Conservation (phyloP, 768 basidiomycete genomes). For the Collybia mongolica region DNA sequence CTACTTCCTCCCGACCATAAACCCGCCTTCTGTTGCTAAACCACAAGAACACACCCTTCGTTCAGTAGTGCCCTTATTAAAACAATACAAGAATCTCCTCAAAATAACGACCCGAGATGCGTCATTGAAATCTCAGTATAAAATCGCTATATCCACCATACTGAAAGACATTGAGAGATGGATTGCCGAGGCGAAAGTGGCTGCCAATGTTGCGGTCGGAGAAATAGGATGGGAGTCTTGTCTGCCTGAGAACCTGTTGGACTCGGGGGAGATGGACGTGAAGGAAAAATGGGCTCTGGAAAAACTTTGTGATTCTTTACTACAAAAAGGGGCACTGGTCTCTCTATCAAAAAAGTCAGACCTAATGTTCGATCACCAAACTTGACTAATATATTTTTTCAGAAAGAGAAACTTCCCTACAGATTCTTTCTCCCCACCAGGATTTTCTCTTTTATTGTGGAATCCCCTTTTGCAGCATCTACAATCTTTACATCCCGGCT, state of each 20-base stretch:
- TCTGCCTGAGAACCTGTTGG: constrained; percentile 18
- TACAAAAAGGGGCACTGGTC: constrained; percentile 74
- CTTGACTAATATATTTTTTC: constrained; percentile 27
- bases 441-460: constrained; percentile 62
- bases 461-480: constrained; percentile 60
- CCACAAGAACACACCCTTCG: constrained; percentile 39
- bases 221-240: constrained; percentile 46
- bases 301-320: constrained; percentile 59
- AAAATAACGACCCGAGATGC: constrained; percentile 66
- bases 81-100: constrained; percentile 67
- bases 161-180: constrained; percentile 73
- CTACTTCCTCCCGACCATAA: constrained; percentile 80
- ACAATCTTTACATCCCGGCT: constrained; percentile 50
- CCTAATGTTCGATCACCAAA: constrained; percentile 12
- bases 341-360: constrained; percentile 80
- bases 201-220: constrained; percentile 49
- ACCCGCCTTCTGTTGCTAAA: constrained; percentile 40
- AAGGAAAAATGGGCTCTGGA: constrained; percentile 72
- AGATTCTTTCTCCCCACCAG: constrained; percentile 48
- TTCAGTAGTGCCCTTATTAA: constrained; percentile 65
- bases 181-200: constrained; percentile 72
- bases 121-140: constrained; percentile 51
- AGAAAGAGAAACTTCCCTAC: constrained; percentile 56
- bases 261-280: constrained; percentile 38
- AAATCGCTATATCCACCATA: constrained; percentile 45